Evolutionary conservation across 2,329 filamentous ascomycete genomes (phyloP), one percentile per base, ranked within the genome.

Genomic region (Xylaria sp.): DNA sequence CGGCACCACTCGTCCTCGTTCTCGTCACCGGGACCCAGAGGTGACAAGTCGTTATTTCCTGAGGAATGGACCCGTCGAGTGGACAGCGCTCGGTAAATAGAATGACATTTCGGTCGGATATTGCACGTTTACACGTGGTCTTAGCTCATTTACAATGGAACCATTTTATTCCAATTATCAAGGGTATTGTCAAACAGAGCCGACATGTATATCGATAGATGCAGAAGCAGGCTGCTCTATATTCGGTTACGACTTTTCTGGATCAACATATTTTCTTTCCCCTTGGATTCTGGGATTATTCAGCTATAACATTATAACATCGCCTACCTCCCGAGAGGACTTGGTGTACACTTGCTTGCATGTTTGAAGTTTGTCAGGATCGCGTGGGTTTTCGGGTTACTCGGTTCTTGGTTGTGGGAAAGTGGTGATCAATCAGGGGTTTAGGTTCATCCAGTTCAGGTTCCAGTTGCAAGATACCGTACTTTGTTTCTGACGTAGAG

Each of bases 51-150:
- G 44, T 69, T 58, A 66, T 60, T 65, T 65, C 51, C 62, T 6
- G 35, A 66, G 53, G 66, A 69, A 69, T 66, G 66, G 12, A 16
- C 13, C 23, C 23, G 48, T 63, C 21, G 60, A 48, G 42, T 44
- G 21, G 25, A 27, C 18, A 10, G 47, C 42, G 27, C 44, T 48
- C 9, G 16, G 47, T 23, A 48, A 59, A 62, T 62, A 44, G 25
- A 25, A 62, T 40, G 48, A 58, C 64, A 62, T 61, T 57, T 21
- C 44, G 37, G 29, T 50, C 47, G 29, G 37, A 59, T 42, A 60
- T 40, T 29, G 37, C 40, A 35, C 40, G 16, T n/a, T 18, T 44
- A 44, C 18, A 55, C 32, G 37, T 35, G 25, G 48, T 23, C 21
- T 32, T 51, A 50, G 27, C 27, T 32, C 12, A 29, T 53, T 29